phyloP scores from a whole-genome alignment of 2,329 filamentous ascomycete species.

The Chrysosphaeria jannelii region DNA sequence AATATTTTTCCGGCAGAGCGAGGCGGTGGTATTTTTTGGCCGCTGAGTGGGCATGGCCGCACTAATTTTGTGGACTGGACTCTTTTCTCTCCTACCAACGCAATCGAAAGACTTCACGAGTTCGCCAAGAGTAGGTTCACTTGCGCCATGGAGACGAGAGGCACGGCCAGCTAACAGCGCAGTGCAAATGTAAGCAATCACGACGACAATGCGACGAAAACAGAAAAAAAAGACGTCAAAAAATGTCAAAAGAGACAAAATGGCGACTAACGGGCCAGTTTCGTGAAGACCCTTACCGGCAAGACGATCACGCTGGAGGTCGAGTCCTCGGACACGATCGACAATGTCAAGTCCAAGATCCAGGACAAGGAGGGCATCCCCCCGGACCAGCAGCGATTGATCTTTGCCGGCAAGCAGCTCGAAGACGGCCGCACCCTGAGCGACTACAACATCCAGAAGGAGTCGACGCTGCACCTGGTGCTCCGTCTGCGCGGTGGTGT shows the following conservation, averaged over 20 bases:
- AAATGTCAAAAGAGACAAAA: neutral
- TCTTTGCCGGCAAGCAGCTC: constrained; percentile 97
- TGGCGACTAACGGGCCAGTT: constrained; percentile 31
- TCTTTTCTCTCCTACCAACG: constrained; percentile 2
- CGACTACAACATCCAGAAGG: constrained; percentile 99
- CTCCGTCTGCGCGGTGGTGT: constrained; percentile 98
- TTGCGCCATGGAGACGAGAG: neutral
- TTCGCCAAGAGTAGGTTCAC: constrained; percentile 6
- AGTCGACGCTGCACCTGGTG: constrained; percentile 94
- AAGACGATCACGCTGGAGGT: constrained; percentile 99
- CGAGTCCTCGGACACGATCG: constrained; percentile 95
- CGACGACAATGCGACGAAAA: constrained; percentile 1
- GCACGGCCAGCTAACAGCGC: constrained; percentile 7
- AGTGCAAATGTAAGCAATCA: constrained; percentile 65
- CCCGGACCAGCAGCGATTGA: constrained; percentile 92
- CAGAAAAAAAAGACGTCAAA: neutral
- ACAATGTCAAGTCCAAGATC: constrained; percentile 99
- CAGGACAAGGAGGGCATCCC: constrained; percentile 99
- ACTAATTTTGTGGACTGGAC: too few relatives aligned
- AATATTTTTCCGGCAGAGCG: too few relatives aligned
- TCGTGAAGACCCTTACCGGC: constrained; percentile 99
- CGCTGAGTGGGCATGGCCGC: too few relatives aligned
- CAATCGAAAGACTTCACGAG: constrained; percentile 4
- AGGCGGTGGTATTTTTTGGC: too few relatives aligned
- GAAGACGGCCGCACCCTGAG: constrained; percentile 91